These are phyloP conservation scores for Collybia sp. DNA, from an alignment of 768 basidiomycete genomes.

Conservation along the genomic window DNA sequence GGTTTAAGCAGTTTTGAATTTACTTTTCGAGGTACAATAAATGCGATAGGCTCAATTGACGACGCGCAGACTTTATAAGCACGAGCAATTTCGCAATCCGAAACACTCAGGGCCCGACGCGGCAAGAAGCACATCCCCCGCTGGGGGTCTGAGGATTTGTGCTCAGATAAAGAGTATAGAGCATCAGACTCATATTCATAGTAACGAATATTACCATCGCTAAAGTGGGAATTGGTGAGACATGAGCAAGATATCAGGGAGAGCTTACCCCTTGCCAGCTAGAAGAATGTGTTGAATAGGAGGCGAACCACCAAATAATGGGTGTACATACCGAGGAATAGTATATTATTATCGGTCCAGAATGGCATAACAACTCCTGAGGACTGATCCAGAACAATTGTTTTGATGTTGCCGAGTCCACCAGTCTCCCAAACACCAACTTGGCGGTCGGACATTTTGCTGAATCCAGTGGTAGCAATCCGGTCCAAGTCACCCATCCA, in stretches of 20 bases:
- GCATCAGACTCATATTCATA: constrained; percentile 92
- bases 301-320: background rate
- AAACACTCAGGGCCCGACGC: constrained; percentile 80
- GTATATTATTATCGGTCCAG: constrained; percentile 91
- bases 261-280: constrained; percentile 85
- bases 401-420: constrained; percentile 72
- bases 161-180: constrained; percentile 71
- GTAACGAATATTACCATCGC: constrained; percentile 97
- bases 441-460: constrained; percentile 94
- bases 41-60: constrained; percentile 85
- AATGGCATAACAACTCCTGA: constrained; percentile 97
- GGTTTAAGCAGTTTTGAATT: constrained; percentile 13
- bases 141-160: constrained; percentile 89
- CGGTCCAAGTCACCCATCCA: constrained; percentile 91
- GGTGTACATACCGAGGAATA: constrained; percentile 62
- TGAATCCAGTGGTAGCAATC: constrained; percentile 94
- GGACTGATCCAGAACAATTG: constrained; percentile 77
- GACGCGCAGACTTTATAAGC: constrained; percentile 82
- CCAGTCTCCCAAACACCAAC: constrained; percentile 87
- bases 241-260: background rate
- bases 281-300: constrained; percentile 6
- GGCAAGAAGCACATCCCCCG: constrained; percentile 98
- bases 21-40: constrained; percentile 93
- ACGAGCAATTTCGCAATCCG: constrained; percentile 92
- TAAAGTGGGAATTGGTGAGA: constrained; percentile 18